Base-by-base conservation (phyloP, 2,329 filamentous ascomycete species). In the Fonsecaea pedrosoi region DNA sequence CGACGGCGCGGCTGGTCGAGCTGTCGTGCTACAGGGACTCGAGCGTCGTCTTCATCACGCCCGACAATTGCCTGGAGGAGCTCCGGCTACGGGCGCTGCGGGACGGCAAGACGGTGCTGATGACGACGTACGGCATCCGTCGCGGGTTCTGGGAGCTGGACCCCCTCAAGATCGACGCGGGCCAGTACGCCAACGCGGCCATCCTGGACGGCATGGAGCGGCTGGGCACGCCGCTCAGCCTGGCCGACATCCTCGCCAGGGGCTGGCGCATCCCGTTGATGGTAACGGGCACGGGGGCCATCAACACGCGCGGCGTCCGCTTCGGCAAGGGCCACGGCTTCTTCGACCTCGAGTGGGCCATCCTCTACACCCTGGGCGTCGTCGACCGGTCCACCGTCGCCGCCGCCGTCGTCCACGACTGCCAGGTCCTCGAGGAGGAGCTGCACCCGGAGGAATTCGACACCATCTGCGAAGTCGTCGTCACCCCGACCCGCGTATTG, bases 301-400 rank as follows among this genome's bases (percentile, higher is more conserved):
- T 82, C 71, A 80, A 76, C 21, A 62, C 67, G 32, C 60, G 72
- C 12, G 80, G 81, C 0, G 70, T 81, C 5, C 71, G 78, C 4
- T 75, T 82, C 35, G 79, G 79, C 53, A 80, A 80, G 65, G 80
- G 79, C 1, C 75, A 77, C 54, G 76, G 78, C 8, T 75, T 78
- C 54, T 82, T 82, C 53, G 80, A 82, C 55, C 74, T 82, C 7
- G 80, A 81, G 61, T 82, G 79, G 79, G 78, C 74, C 1, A 76
- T 83, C 71, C 70, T 82, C 18, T 75, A 73, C 35, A 74, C 77
- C 21, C 68, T 79, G 9, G 74, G 75, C 4, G 69, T 77, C 13
- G 71, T 81, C 6, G 62, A 61, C 4, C 13, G 56, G 5, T 45
- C 67, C 2, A 75, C 76, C 4, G 71, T 73, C 0, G 77, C 77